Base-by-base conservation (phyloP, 371 early-diverging fungal species). In the Haplosporangium sp. region DNA sequence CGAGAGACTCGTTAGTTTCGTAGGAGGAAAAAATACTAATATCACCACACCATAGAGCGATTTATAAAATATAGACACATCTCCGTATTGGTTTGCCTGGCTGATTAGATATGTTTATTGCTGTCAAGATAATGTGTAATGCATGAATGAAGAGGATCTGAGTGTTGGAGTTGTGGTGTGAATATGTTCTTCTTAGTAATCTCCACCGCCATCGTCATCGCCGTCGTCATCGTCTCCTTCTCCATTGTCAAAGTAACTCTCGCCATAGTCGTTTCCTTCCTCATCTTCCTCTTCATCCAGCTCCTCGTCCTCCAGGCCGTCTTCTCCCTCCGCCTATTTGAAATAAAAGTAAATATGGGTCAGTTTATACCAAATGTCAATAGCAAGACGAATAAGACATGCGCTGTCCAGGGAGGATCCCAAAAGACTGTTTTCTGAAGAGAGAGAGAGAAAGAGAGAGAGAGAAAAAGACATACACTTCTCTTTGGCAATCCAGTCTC, bases 251-350 rank as follows among this genome's bases (percentile, higher is more conserved):
- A 75, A 75, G 55, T 75, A 59, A 14, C 42, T 52, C 11, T 75
- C 55, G 38, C 50, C 69, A 40, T 75, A 75, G 20, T 75, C 76
- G 61, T 65, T 62, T 10, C 59, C 76, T 16, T 75, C 76, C 8
- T 66, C 70, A 21, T 75, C 76, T 0, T 75, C 76, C 6, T 75
- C 76, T 12, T 75, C 76, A 5, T 75, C 76, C 12, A 55, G 46
- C 16, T 75, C 76, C 36, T 75, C 76, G 10, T 74, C 75, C 12
- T 69, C 66, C 1, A 57, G 12, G n/a, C 48, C 67, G 0, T 75
- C 76, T 16, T 75, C 76, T 9, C 59, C 76, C 45, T 75, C 76
- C 0, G 50, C 62, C 69, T 68, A 55, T 67, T 21, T 0, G 41
- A 18, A 40, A 29, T 6, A 29, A 16, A 38, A 16, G 29, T 18